A percentile compares a stretch with the other conserved stretches of the same genome.
Conservation (phyloP, 805 yeast species). For the Ogataea nitratoaversa region DNA sequence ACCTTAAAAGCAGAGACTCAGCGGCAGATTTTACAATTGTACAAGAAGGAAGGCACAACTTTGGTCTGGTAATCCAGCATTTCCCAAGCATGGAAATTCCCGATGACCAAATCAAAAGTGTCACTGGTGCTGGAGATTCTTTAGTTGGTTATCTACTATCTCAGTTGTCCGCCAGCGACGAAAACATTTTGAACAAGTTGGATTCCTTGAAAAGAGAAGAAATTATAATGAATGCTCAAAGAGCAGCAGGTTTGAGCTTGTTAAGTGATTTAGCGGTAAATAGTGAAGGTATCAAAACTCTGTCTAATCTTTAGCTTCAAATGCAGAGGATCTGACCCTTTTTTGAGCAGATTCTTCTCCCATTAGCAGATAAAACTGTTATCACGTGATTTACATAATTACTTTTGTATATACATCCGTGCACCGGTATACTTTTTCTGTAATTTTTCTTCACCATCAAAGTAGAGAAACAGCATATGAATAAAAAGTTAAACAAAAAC, state of each 20-base stretch:
- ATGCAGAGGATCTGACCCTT: no score
- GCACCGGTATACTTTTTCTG: no score
- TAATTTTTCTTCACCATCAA: no score
- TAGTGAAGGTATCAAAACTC: slow-evolving; percentile 11
- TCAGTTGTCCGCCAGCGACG: slow-evolving; percentile 28
- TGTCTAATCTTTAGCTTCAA: no score
- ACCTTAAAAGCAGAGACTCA: slow-evolving; percentile 3
- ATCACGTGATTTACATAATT: no score
- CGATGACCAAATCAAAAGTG: slow-evolving; percentile 46
- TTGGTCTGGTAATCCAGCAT: slow-evolving; percentile 63
- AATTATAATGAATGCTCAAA: slow-evolving; percentile 22
- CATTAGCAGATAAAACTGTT: no score
- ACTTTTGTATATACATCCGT: no score
- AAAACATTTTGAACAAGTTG: slow-evolving; percentile 9
- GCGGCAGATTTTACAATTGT: slow-evolving; percentile 17
- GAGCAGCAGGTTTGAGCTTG: slow-evolving; percentile 25
- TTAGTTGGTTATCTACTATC: slow-evolving; percentile 61
- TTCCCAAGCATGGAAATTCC: slow-evolving; percentile 37
- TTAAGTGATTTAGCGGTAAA: slow-evolving; percentile 20
- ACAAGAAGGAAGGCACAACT: slow-evolving; percentile 21
- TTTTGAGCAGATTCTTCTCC: no score
- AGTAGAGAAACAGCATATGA: no score
- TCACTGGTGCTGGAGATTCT: slow-evolving; percentile 89
- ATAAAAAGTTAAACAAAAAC: no score
- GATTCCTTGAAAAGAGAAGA: slow-evolving; percentile 14